Evolutionary conservation across 805 yeast species (phyloP).

Genomic region (Yarrowia hollandica): DNA sequence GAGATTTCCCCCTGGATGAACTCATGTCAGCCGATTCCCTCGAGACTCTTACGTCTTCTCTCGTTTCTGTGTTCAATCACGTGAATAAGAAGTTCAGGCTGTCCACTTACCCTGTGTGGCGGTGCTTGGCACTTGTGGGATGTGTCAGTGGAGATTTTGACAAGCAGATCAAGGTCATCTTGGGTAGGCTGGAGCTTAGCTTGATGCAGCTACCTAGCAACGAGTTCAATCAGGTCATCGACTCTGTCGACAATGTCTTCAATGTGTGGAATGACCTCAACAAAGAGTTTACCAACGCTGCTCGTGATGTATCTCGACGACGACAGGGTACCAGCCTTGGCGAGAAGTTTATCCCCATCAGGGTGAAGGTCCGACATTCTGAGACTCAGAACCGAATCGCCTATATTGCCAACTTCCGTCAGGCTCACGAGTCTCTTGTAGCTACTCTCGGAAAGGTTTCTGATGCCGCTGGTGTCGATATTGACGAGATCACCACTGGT

Average conservation of each 20-base stretch:
- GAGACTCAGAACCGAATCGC: constrained; percentile 48
- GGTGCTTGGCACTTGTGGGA: constrained; percentile 68
- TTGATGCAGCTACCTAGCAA: constrained; percentile 48
- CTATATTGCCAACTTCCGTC: constrained; percentile 50
- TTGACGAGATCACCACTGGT: constrained; percentile 33
- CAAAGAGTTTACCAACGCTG: constrained; percentile 62
- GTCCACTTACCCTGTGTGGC: constrained; percentile 60
- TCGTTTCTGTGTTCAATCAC: constrained; percentile 56
- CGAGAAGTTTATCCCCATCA: constrained; percentile 66
- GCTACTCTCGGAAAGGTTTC: constrained; percentile 41
- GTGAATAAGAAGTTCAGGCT: constrained; percentile 59
- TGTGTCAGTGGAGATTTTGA: constrained; percentile 60
- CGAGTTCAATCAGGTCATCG: constrained; percentile 45
- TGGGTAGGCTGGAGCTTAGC: constrained; percentile 40
- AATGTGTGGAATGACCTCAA: constrained; percentile 59
- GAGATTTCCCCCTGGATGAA: constrained; percentile 68
- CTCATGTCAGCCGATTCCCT: constrained; percentile 52
- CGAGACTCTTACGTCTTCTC: constrained; percentile 47
- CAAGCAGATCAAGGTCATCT: constrained; percentile 45
- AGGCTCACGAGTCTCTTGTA: constrained; percentile 53
- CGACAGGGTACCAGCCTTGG: constrained; percentile 45
- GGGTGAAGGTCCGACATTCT: constrained; percentile 51
- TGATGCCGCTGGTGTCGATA: constrained; percentile 10
- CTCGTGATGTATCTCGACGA: constrained; percentile 74
- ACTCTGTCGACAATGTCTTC: constrained; percentile 43